Base-by-base conservation (phyloP, 2,329 filamentous ascomycete genomes). In the Westerdykella sp. region DNA sequence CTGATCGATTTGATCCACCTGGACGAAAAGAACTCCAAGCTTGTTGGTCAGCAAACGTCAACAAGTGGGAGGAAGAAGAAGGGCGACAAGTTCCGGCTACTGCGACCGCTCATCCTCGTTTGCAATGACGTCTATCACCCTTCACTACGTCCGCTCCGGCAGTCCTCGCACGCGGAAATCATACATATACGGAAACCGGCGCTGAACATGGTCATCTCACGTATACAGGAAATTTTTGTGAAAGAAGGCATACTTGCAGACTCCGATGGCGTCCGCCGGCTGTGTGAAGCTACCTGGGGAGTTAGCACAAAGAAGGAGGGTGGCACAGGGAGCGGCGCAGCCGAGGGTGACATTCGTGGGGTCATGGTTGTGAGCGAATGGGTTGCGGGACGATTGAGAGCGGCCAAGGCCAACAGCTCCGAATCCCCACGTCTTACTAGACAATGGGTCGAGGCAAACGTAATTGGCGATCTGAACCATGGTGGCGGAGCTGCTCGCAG, bases 81-180 rank as follows among this genome's bases (percentile, higher is more conserved):
- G 62, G 84, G 83, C 0, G 91, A 97, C 57, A 84, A 83, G 45
- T 98, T 98, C 62, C 80, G 85, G 34, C 77, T 96, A 48, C 79
- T 95, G 69, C 78, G 93, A 37, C 93, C 93, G 0, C 73, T 98
- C 23, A 88, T 98, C 40, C 74, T 98, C 38, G 93, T 98, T 55
- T 98, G 93, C 72, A 98, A 98, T 57, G 94, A 98, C 64, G 81
- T 97, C 1, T 98, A 98, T 60, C 89, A 95, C 54, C 83, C 91
- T 4, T 87, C 90, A 15, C 75, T 98, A 34, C 80, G 89, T 22
- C 89, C 87, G 0, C 73, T 98, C 6, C 81, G 93, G n/a, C 85
- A 91, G 48, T 73, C 72, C 50, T 90, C 88, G 0, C 81, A 93
- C 39, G 93, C 91, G 0, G 93, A 98, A 64, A 82, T 97, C 32